Conservation (phyloP, 2,329 filamentous ascomycete species). For the Xylariaceae sp. region DNA sequence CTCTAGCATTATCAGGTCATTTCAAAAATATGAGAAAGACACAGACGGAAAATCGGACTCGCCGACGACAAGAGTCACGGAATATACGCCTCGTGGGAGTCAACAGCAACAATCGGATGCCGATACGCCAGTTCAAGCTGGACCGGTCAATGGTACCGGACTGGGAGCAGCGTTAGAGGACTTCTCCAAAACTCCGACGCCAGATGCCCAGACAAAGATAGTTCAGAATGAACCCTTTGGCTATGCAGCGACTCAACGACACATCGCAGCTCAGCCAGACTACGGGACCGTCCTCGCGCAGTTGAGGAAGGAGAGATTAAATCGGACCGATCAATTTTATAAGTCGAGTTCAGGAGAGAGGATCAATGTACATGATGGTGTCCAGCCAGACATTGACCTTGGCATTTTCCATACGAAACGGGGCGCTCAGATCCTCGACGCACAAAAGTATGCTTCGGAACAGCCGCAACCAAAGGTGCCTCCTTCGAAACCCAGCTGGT, state of each 20-base stretch:
- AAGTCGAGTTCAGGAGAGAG: not conserved
- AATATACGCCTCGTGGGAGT: slow-evolving; percentile 4
- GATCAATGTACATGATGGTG: slow-evolving; percentile 25
- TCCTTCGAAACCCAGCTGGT: slow-evolving; percentile 29
- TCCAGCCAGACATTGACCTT: slow-evolving; percentile 39
- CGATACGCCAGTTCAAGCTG: not conserved
- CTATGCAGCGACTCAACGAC: slow-evolving; percentile 10
- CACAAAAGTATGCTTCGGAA: slow-evolving; percentile 23
- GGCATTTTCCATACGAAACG: slow-evolving; percentile 45
- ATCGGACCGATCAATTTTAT: slow-evolving; percentile 4
- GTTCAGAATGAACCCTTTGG: slow-evolving; percentile 10
- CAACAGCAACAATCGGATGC: slow-evolving; percentile 4
- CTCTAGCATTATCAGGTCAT: slow-evolving; percentile 38
- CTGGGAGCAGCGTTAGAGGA: not conserved
- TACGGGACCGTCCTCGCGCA: slow-evolving; percentile 24
- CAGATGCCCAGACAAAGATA: slow-evolving; percentile 10
- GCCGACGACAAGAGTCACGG: not conserved
- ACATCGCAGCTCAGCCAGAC: slow-evolving; percentile 15
- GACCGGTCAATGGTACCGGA: not conserved
- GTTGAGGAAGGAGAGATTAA: slow-evolving; percentile 13
- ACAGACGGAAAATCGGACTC: not conserved
- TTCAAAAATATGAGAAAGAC: slow-evolving; percentile 26
- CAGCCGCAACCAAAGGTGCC: slow-evolving; percentile 19
- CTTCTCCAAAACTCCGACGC: not conserved
- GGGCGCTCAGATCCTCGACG: slow-evolving; percentile 41